Base-by-base conservation (phyloP, 176 grass and related monocot genomes). In the Zoysia japonica region DNA sequence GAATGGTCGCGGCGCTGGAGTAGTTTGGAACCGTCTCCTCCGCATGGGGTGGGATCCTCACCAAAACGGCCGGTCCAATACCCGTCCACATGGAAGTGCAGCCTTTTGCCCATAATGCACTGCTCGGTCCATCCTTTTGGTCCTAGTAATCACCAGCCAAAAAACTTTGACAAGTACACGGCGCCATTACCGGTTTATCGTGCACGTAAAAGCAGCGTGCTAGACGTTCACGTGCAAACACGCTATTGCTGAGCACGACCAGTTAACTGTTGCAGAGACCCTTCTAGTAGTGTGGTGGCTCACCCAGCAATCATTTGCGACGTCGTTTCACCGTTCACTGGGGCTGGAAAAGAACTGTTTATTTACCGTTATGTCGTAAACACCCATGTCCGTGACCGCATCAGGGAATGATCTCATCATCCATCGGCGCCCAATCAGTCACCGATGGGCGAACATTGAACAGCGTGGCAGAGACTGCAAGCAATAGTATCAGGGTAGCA, bases 201-300 rank as follows among this genome's bases (percentile, higher is more conserved):
- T 68, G 75, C 86, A 83, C 61, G 75, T 49, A 88, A 16, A 88
- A 68, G 46, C 85, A 72, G 50, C 14, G 61, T 56, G 53, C 52
- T 16, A 59, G 72, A 36, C 9, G 66, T 82, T 48, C 72, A 16
- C 6, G 19, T 56, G 60, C 3, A 59, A 69, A 36, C 35, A 46
- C 44, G 52, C 15, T 38, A 10, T 4, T 49, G 74, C 47, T 62
- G 46, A 11, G 13, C 28, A 35, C 37, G 52, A 47, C 66, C 78
- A 9, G 9, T 43, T 38, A n/a, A 45, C 60, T 63, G 80, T 36
- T 20, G 37, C 68, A 35, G 12, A 78, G 45, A 3, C 28, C 28
- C 28, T 28, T 28, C 28, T 28, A 28, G 28, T 0, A 28, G 28
- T 44, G 53, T 8, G 61, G 73, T 5, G 42, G 44, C 63, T 9